Percentiles rank a stretch among this genome's conserved stretches.
Conservation (phyloP, 208 protist species). For the Trypanosoma vivax region DNA sequence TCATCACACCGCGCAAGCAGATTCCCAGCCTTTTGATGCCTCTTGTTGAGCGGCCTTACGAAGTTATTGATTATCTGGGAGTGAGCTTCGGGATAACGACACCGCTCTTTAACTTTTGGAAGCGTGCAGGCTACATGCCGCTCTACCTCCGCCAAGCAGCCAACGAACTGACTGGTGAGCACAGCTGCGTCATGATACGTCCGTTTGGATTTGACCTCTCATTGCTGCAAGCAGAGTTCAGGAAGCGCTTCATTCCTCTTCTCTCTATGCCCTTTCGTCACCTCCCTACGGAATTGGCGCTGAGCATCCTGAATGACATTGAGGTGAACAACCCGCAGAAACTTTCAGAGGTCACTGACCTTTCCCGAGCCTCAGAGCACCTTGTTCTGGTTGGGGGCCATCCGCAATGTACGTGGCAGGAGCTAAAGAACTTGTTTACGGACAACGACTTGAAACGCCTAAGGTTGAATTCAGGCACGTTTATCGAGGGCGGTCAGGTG, state of each 20-base stretch:
- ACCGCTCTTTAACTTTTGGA: constrained; percentile 97
- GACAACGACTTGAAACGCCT: constrained; percentile 93
- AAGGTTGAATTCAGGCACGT: constrained; percentile 85
- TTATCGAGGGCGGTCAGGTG: constrained; percentile 95
- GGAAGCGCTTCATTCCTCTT: constrained; percentile 84
- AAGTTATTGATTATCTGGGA: constrained; percentile 96
- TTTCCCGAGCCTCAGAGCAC: constrained; percentile 18
- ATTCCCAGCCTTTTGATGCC: constrained; percentile 81
- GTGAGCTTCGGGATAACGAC: constrained; percentile 96
- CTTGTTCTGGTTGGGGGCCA: constrained; percentile 53
- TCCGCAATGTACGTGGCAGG: constrained; percentile 38
- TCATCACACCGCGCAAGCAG: constrained; percentile 31
- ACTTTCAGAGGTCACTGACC: constrained; percentile 27
- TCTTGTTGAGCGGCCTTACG: constrained; percentile 83
- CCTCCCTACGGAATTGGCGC: constrained; percentile 77
- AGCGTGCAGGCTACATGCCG: constrained; percentile 70
- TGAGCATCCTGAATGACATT: constrained; percentile 75
- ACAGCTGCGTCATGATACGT: constrained; percentile 98
- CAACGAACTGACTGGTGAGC: constrained; percentile 99
- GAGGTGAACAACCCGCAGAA: constrained; percentile 50
- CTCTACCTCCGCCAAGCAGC: constrained; percentile 90
- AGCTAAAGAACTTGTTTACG: constrained; percentile 62
- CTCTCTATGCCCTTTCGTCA: constrained; percentile 90
- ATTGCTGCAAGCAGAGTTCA: constrained; percentile 86
- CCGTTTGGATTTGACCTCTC: constrained; percentile 62